Base-by-base conservation (phyloP, 371 early-diverging fungal genomes). In the Mucor mucedo region DNA sequence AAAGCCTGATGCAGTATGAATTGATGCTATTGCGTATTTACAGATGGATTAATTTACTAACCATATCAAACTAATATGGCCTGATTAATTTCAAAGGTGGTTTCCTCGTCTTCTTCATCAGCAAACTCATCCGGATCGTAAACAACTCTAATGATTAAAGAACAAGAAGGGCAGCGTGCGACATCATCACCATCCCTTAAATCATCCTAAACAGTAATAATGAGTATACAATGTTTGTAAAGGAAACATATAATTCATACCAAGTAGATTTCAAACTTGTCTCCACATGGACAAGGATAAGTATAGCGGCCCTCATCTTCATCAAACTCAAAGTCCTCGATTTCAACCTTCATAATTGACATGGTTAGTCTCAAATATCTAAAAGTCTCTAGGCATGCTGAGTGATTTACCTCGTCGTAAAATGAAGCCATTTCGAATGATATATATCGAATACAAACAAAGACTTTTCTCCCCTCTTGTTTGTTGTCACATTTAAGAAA, bases 201-300 rank as follows among this genome's bases (percentile, higher is more conserved):
- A 44, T 98, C 95, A 49, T 95, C 95, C 83, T 89, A 65, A 13
- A 29, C 2, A 10, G 47, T 39, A 42, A 50, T 8, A 35, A 32
- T 40, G 33, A 52, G 16, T 40, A 2, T 27, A 8, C 5, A 13
- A 21, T 14, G 10, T 14, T 7, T 2, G 32, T 54, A 21, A 50
- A 21, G 2, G 5, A 28, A 16, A 10, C 27, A 16, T 5, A 28
- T 16, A 32, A 10, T 6, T 63, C 65, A 48, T 79, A 90, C 91
- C 65, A 85, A 63, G 14, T 91, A 87, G 65, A 99, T 98, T 67
- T 92, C 88, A 76, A 99, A 99, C 42, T 88, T 86, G 85, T 99
- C 99, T n/a, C 99, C 99, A 79, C 99, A 99, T n/a, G 99, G 99
- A 75, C 99, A 99, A 44, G 99, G 99, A 79, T 97, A 99, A 49